These are phyloP conservation scores for Neurospora tetraspora DNA, from an alignment of 495 filamentous ascomycete species.

Conservation along the genomic window DNA sequence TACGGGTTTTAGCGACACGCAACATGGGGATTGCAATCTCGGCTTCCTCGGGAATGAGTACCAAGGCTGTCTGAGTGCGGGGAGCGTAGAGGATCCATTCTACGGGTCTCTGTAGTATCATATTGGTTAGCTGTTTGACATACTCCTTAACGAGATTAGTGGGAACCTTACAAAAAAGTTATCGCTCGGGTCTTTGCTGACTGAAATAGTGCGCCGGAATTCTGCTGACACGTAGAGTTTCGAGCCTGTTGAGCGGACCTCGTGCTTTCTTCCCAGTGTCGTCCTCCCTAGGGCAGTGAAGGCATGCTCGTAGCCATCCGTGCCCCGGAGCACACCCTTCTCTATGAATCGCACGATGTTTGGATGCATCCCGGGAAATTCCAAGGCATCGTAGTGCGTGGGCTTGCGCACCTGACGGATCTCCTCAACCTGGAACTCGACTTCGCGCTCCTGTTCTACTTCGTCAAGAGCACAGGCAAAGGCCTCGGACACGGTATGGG, in stretches of 20 bases:
- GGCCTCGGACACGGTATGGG: constrained; percentile 8
- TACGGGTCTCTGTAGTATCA: constrained; percentile 21
- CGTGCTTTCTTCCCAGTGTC: constrained; percentile 11
- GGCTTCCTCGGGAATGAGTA: constrained; percentile 46
- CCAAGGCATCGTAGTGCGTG: constrained; percentile 4
- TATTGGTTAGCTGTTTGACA: neutral
- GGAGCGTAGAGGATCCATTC: constrained; percentile 26
- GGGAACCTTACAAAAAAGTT: constrained; percentile 21
- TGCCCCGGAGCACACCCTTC: constrained; percentile 13
- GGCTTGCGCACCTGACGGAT: constrained; percentile 33
- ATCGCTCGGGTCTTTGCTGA: constrained; percentile 4
- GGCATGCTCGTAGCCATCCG: constrained; percentile 14
- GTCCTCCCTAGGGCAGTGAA: constrained; percentile 18
- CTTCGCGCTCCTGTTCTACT: constrained; percentile 39
- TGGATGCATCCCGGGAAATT: constrained; percentile 19
- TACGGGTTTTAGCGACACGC: constrained; percentile 11
- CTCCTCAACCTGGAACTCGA: constrained; percentile 29
- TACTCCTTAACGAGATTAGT: neutral
- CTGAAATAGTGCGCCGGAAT: constrained; percentile 14
- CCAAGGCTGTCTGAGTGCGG: constrained; percentile 25
- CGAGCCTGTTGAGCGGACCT: constrained; percentile 11
- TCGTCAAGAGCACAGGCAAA: constrained; percentile 28
- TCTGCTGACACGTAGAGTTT: constrained; percentile 23
- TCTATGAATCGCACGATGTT: constrained; percentile 9
- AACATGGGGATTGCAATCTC: constrained; percentile 34